Percentiles rank a stretch among this genome's conserved stretches.
Conservation (phyloP, 805 yeast genomes). For the Schwanniomyces pseudopolymorphus region DNA sequence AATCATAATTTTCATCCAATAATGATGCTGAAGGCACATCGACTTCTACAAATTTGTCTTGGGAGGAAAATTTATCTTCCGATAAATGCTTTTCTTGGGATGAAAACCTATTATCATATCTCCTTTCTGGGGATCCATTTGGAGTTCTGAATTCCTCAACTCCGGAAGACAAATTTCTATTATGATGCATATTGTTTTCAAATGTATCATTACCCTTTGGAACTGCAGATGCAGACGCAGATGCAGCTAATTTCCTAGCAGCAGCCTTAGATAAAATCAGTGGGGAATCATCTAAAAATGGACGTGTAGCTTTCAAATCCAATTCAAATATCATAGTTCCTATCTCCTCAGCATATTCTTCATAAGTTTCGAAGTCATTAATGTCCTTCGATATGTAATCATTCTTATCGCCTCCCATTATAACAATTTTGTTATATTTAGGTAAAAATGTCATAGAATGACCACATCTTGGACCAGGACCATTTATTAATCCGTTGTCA, state of each 20-base stretch:
- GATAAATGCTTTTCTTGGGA: conserved; percentile 5
- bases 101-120: background rate
- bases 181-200: conserved; percentile 25
- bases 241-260: conserved; percentile 12
- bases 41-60: conserved; percentile 30
- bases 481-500: conserved; percentile 42
- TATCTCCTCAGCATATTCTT: conserved; percentile 42
- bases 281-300: conserved; percentile 24
- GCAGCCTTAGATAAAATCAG: conserved; percentile 2
- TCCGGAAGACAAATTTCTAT: conserved; percentile 38
- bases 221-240: conserved; percentile 6
- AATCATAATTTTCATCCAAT: conserved; percentile 10
- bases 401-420: conserved; percentile 90
- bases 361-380: conserved; percentile 52
- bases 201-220: conserved; percentile 19
- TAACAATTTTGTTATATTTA: conserved; percentile 63
- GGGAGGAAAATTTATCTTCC: background rate
- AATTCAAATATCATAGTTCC: conserved; percentile 66
- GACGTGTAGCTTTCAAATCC: conserved; percentile 48
- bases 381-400: conserved; percentile 57
- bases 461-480: conserved; percentile 87
- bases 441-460: conserved; percentile 79
- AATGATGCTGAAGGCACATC: conserved; percentile 24
- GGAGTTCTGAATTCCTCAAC: conserved; percentile 31
- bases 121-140: conserved; percentile 25